Conservation (phyloP, 768 basidiomycete species). For the Arthromyces matolae region DNA sequence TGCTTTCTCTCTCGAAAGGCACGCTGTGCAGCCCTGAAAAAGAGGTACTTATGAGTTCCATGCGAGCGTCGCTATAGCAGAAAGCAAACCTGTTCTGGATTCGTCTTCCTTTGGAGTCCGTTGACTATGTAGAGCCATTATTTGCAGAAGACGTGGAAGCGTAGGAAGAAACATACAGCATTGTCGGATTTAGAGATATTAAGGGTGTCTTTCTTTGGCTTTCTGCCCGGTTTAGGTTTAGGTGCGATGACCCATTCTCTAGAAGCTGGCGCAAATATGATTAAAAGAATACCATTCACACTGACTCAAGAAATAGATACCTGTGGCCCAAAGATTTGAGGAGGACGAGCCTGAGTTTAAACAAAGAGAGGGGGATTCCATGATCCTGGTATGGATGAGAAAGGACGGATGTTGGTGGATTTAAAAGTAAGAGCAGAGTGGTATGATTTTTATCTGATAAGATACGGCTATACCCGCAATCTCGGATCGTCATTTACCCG, state of each 20-base stretch:
- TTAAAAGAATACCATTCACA: conserved; percentile 3
- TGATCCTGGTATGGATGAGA: not conserved
- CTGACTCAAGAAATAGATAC: conserved; percentile 31
- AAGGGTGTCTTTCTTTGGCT: conserved; percentile 71
- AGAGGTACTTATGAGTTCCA: conserved; percentile 7
- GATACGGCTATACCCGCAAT: conserved; percentile 35
- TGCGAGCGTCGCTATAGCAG: not conserved
- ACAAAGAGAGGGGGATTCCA: conserved; percentile 7
- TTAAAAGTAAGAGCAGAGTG: conserved; percentile 9
- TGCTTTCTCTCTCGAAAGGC: conserved; percentile 90
- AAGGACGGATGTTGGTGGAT: too few species aligned
- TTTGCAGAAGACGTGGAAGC: not conserved
- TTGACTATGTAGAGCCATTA: conserved; percentile 11
- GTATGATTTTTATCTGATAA: conserved; percentile 44
- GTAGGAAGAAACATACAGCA: conserved; percentile 39
- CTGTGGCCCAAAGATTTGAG: conserved; percentile 71
- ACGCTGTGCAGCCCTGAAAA: conserved; percentile 74
- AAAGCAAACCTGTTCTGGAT: conserved; percentile 66
- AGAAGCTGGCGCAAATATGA: conserved; percentile 52
- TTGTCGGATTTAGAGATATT: conserved; percentile 32
- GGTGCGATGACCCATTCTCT: conserved; percentile 88
- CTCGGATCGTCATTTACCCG: conserved; percentile 9
- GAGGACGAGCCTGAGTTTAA: conserved; percentile 34
- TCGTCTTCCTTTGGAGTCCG: conserved; percentile 61
- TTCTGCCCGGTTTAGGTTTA: conserved; percentile 82